Evolutionary conservation across 192 early-diverging fungal genomes (phyloP), one percentile per base, ranked within the genome.

Genomic region (Coemansia reversa): DNA sequence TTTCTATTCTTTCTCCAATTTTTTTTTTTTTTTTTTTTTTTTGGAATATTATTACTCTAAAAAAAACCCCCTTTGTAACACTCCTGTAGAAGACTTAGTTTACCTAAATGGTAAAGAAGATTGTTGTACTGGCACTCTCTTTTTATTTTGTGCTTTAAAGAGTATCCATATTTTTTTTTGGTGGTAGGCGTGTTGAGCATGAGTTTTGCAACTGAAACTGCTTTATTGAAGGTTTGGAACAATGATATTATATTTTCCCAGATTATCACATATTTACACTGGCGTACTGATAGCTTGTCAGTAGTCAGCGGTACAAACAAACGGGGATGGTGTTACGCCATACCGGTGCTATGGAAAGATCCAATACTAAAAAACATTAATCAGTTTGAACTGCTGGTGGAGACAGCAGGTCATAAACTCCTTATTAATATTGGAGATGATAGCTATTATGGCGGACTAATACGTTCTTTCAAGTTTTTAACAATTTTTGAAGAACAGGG

Each of bases 401-500:
- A 45, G 7, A n/a, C 59, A 6, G 30, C 56, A 0, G 27, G 32
- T 18, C 9, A 45, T 0, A 20, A 30, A 11, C 65, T 51, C 7
- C 59, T 54, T 19, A 45, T 63, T 11, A 14, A 6, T 25, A 19
- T 74, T 18, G 50, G 55, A 28, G 29, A 49, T 42, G 24, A 54
- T 18, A 20, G 19, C 14, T 7, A 7, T 4, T 74, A 74, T 24
- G 72, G 72, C 39, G 28, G 51, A 23, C 42, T 74, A 14, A 32
- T 64, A 24, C 32, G 53, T 18, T 33, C 11, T 4, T 33, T 74
- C 6, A 66, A 74, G 50, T 29, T 74, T 14, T 59, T 42, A 1
- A 67, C 61, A 60, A 29, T 74, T 7, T 48, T 18, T 18, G 62
- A 58, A 7, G 50, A 66, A 19, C 63, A 66, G 60, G 62, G 65